Evolutionary conservation across 176 grass and related monocot species (phyloP), one percentile per base, ranked within the genome.

Genomic region (Oryza brachyantha): DNA sequence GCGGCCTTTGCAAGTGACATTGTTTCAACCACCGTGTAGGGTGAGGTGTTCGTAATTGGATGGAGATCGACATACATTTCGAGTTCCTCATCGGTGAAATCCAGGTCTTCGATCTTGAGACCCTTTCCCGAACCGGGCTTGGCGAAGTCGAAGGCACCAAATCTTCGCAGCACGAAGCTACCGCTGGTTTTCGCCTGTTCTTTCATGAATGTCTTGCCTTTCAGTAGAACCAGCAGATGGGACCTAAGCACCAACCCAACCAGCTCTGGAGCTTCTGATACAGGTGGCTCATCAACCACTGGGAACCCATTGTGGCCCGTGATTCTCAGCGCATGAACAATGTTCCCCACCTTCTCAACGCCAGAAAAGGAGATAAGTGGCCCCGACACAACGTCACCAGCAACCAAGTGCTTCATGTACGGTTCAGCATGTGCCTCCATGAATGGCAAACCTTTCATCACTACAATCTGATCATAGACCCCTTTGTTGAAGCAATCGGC

Each of bases 271-370:
- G 86, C 79, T 74, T 91, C 90, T 52, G 90, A 83, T 54, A 95
- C 36, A n/a, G 92, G 90, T 26, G 92, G 92, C 75, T 95, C 92
- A 26, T 99, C 92, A 4, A 99, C 65, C 63, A 99, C 96, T 3
- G 96, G 96, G 42, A 96, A 95, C 24, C 96, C 92, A 13, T 96
- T 91, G 83, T 99, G 96, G 28, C 96, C 92, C 3, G 96, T 99
- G 74, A 95, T 85, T 84, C 58, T 88, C 31, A 99, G 73, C 3
- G 88, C 86, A 0, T 88, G 82, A 13, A 96, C 67, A 14, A 99
- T 84, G 79, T 87, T 91, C 24, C 83, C 88, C 46, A 99, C 92
- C 65, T 82, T 84, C 75, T 96, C 96, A 35, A 96, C 90, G 13
- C 96, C 90, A 40, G 90, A 81, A 58, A 99, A 93, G 38, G 71